These are phyloP conservation scores for Penstemon barbatus DNA, from an alignment of 257 asterid genomes.

Conservation along the genomic window DNA sequence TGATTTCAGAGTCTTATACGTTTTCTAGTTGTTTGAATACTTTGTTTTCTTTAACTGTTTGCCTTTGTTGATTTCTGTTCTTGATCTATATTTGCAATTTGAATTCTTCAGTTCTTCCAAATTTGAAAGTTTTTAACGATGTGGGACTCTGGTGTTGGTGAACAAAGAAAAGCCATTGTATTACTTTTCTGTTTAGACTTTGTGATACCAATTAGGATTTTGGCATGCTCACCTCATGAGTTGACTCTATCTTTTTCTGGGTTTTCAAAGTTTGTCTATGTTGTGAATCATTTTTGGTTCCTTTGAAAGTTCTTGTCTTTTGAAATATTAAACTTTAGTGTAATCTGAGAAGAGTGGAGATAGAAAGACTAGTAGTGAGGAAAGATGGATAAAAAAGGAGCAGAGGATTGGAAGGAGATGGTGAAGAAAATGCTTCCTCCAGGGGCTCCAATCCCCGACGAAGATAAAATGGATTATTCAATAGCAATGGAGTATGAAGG, in stretches of 20 bases:
- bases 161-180: slow-evolving; percentile 2
- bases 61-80: slow-evolving; percentile 1
- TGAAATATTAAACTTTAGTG: slow-evolving; percentile 2
- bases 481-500: slow-evolving; percentile 84
- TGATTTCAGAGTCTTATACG: slow-evolving; percentile 14
- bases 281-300: slow-evolving; percentile 28
- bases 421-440: slow-evolving; percentile 90
- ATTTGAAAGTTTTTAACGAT: slow-evolving; percentile 32
- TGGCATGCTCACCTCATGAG: neutral
- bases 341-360: too few species aligned
- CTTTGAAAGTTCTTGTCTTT: slow-evolving; percentile 28
- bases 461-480: slow-evolving; percentile 74
- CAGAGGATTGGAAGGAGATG: slow-evolving; percentile 77
- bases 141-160: slow-evolving; percentile 24
- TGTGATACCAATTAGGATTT: neutral
- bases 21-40: slow-evolving; percentile 16
- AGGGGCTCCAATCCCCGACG: slow-evolving; percentile 82
- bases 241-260: slow-evolving; percentile 23
- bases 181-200: slow-evolving; percentile 11
- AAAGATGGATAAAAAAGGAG: slow-evolving; percentile 53
- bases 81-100: slow-evolving; percentile 24
- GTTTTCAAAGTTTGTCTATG: slow-evolving; percentile 31
- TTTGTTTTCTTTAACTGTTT: slow-evolving; percentile 10
- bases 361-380: slow-evolving; percentile 4
- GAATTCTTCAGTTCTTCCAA: slow-evolving; percentile 17